Evolutionary conservation across 352 stramenopile species (phyloP), one percentile per base, ranked within the genome.

Genomic region (Globisporangium uncinulatum): DNA sequence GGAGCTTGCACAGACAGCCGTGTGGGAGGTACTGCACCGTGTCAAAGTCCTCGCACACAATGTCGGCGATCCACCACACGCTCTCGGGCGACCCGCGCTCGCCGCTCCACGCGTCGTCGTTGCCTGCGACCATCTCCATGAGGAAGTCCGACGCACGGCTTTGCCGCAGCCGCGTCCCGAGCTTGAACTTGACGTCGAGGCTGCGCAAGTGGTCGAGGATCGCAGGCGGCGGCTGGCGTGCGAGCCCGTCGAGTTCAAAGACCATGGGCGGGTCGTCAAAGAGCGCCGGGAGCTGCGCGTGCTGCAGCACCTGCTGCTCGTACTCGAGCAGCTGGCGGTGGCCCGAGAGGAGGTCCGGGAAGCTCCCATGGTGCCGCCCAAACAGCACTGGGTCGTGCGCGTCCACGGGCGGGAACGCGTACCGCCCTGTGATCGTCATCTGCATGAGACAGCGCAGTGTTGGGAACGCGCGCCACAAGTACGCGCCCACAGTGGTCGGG

Each of bases 11-110:
- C 9, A 93, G 67, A 46, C 83, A 95, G 2, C 74, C 70, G 37
- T 86, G 74, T 4, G 85, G 85, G 0, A 95, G 69, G 46, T 95
- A 93, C 58, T 89, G 73, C 14, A 92, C 69, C 0, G 85, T 95
- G 9, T 88, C 70, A 29, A 87, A 79, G 56, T 95, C 85, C 56
- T 92, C 85, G 44, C 85, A 93, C 3, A 95, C 85, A 50, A 95
- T 92, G 37, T 95, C 85, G 14, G 81, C 83, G 56, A 95, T 95
- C 85, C 85, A 95, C 79, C 73, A 92, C 8, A 74, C 69, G 41
- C 69, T 80, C 45, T 76, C 71, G 0, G 63, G 57, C 19, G 65
- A 70, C 8, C 63, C 62, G 5, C 53, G 56, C 34, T 54, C 24
- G 51, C 52, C 44, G 44, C 47, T 46, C 54, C 63, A 51, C 17